Evolutionary conservation across 2,329 filamentous ascomycete genomes (phyloP).

Genomic region (Mariannaea sp.): DNA sequence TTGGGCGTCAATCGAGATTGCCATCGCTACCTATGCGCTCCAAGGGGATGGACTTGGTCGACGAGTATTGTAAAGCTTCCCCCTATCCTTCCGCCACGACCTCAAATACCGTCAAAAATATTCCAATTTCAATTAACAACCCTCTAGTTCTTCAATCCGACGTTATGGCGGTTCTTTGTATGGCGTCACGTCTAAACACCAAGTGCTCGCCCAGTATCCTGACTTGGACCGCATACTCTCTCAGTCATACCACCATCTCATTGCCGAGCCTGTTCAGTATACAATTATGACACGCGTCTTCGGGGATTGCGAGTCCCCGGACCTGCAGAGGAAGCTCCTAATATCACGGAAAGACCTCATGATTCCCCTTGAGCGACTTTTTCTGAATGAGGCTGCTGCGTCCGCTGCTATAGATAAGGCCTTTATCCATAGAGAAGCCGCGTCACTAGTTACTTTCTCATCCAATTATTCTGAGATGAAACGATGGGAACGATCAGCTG

Average conservation of each 20-base stretch:
- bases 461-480: conserved; percentile 13
- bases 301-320: not conserved
- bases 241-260: conserved; percentile 22
- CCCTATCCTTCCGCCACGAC: too few species aligned
- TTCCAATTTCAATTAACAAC: too few species aligned
- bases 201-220: conserved; percentile 23
- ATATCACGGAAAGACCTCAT: conserved; percentile 16
- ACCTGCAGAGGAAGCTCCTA: conserved; percentile 7
- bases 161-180: conserved; percentile 28
- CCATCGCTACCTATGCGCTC: conserved; percentile 19
- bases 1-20: conserved; percentile 23
- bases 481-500: conserved; percentile 28
- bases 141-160: conserved; percentile 14
- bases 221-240: conserved; percentile 24
- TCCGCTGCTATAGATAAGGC: conserved; percentile 27
- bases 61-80: conserved; percentile 20
- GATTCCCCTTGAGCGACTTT: conserved; percentile 21
- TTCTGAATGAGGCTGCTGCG: conserved; percentile 29
- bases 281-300: conserved; percentile 26
- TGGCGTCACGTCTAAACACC: conserved; percentile 27
- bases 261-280: conserved; percentile 15
- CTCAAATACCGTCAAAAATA: not conserved
- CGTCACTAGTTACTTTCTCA: conserved; percentile 25
- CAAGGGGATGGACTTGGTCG: conserved; percentile 17
- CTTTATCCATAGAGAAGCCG: conserved; percentile 15